Conservation (phyloP, 108 stramenopile species). For the Cyclotella sp. region DNA sequence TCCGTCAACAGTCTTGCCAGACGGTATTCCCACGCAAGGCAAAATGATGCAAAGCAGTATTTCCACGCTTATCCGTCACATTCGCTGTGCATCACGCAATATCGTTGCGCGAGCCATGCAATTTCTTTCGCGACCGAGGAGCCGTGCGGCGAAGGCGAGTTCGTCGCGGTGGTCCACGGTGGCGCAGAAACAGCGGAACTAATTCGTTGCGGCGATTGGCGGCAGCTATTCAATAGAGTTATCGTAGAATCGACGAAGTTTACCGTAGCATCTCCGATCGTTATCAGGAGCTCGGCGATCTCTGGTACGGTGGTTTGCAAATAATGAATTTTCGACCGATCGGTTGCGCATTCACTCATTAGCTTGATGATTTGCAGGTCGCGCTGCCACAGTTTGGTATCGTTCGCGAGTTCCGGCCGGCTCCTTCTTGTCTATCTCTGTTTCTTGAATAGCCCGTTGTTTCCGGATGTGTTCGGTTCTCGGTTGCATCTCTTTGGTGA, state of each 20-base stretch:
- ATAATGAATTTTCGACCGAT: background rate
- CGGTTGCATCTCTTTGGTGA: conserved; percentile 6
- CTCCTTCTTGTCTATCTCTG: background rate
- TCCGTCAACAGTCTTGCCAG: conserved; percentile 5
- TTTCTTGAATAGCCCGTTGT: background rate
- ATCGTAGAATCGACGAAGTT: background rate
- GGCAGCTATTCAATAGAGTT: conserved; percentile 1
- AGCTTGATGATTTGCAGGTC: conserved; percentile 16
- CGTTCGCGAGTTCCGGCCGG: background rate
- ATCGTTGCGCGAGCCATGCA: background rate
- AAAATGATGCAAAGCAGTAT: conserved; percentile 7
- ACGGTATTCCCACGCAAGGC: conserved; percentile 13
- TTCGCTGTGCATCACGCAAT: conserved; percentile 6
- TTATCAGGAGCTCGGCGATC: conserved; percentile 7
- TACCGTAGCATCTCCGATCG: background rate
- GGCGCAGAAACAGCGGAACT: background rate
- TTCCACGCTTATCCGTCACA: conserved; percentile 10
- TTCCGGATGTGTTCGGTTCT: background rate
- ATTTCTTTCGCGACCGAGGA: conserved; percentile 6
- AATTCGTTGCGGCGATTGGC: conserved; percentile 5
- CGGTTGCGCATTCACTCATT: conserved; percentile 5
- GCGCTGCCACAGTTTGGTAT: background rate
- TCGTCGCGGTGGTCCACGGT: conserved; percentile 17
- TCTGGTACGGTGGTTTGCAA: background rate
- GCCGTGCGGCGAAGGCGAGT: background rate